Base-by-base conservation (phyloP, 441 rosid genomes). In the Eutrema salsugineum region DNA sequence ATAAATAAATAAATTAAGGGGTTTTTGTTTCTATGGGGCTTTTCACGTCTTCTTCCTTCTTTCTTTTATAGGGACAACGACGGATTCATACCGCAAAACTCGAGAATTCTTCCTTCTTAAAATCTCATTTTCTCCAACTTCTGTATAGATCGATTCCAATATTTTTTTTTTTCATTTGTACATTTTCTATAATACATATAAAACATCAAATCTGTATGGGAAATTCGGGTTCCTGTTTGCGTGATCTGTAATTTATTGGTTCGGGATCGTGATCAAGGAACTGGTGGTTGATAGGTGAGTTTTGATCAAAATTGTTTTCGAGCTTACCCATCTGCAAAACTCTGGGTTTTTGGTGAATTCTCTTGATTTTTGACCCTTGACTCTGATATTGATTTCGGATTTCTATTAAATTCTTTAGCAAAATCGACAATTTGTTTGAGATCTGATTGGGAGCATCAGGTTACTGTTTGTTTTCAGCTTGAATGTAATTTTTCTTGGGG, bases 211-310 rank as follows among this genome's bases (percentile, higher is more conserved):
- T 43, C 12, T 10, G 62, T 14, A 28, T 70, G 22, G 33, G 51
- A 33, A 39, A 19, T 27, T 75, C 8, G 42, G 70, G 73, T 69
- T 63, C 63, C 11, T 17, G 38, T 28, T 77, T 33, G 55, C 64
- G 67, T 75, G 68, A 68, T 72, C 60, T 80, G 77, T 79, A 71
- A 64, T 66, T 46, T 39, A 71, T 54, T 74, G 66, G 58, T 24
- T 63, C 39, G 8, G 19, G 68, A 68, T 77, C 79, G 79, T 44
- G 73, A 48, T 63, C 66, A 30, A 77, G 63, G 75, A 73, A 46
- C 59, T 80, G 69, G 46, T 42, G 44, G 15, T 51, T 56, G 48
- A 27, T 65, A 42, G 80, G 84, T 82, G 69, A 77, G 78, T 68
- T 58, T n/a, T 30, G 0, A 20, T 61, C 56, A 11, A 35, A 59